phyloP scores from a whole-genome alignment of 2,329 filamentous ascomycete species.

The Sordariomycetes sp. region DNA sequence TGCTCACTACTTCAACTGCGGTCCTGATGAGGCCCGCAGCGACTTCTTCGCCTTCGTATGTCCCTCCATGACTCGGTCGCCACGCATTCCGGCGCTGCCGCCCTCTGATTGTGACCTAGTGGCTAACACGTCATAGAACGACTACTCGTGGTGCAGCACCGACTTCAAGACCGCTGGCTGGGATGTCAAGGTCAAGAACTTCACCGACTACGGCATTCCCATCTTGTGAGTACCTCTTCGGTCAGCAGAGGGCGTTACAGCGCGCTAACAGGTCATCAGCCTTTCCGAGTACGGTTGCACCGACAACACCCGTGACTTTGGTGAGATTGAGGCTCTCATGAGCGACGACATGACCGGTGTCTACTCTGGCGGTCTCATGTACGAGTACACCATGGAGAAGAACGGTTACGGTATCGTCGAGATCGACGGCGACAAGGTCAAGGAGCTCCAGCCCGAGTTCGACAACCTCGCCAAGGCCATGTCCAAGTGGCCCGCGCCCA shows the following conservation, averaged over 20 bases:
- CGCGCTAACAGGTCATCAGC: slow-evolving; percentile 16
- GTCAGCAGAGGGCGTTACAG: slow-evolving; percentile 9
- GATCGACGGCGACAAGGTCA: slow-evolving; percentile 40
- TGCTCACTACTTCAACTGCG: slow-evolving; percentile 89
- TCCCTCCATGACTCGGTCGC: neutral
- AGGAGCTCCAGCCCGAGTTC: slow-evolving; percentile 47
- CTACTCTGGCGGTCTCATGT: slow-evolving; percentile 92
- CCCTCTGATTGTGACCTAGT: slow-evolving; percentile 11
- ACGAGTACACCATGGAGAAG: slow-evolving; percentile 78
- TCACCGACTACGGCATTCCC: slow-evolving; percentile 73
- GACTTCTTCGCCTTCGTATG: slow-evolving; percentile 68
- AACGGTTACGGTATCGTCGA: slow-evolving; percentile 72
- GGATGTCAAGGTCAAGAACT: slow-evolving; percentile 80
- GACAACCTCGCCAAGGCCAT: slow-evolving; percentile 34
- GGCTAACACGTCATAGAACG: slow-evolving; percentile 35
- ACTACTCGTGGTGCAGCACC: slow-evolving; percentile 77
- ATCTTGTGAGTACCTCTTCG: slow-evolving; percentile 50
- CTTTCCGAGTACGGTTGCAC: slow-evolving; percentile 90
- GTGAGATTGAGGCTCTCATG: slow-evolving; percentile 72
- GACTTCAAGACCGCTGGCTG: slow-evolving; percentile 62
- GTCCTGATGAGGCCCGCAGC: slow-evolving; percentile 66
- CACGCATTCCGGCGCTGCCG: neutral
- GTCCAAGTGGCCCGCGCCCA: slow-evolving; percentile 33
- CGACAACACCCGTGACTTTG: slow-evolving; percentile 68
- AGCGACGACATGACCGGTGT: slow-evolving; percentile 68